A percentile compares a stretch with the other conserved stretches of the same genome.
These are phyloP conservation scores for Penicillium goetzii DNA, from an alignment of 495 filamentous ascomycete genomes.

Conservation along the genomic window DNA sequence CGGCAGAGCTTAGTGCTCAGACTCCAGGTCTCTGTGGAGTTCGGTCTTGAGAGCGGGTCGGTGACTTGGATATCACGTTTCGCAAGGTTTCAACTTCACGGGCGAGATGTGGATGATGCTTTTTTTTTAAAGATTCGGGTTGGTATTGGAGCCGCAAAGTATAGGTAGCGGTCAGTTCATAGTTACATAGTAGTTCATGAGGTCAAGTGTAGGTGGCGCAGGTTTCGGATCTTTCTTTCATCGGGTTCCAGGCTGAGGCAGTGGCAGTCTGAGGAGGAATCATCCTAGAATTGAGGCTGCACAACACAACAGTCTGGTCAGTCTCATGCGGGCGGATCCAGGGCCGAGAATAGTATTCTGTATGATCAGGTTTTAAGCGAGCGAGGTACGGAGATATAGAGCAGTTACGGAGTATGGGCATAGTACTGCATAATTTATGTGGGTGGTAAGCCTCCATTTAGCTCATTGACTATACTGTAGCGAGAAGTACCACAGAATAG, in stretches of 20 bases:
- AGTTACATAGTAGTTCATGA: not conserved
- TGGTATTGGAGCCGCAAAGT: not conserved
- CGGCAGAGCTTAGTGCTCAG: constrained; percentile 17
- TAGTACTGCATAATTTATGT: not conserved
- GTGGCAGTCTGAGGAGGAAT: constrained; percentile 11
- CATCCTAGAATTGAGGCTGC: constrained; percentile 2
- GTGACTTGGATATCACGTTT: constrained; percentile 8
- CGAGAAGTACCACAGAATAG: not conserved
- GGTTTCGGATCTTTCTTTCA: constrained; percentile 12
- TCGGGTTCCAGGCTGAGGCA: constrained; percentile 25
- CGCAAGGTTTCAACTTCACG: constrained; percentile 8
- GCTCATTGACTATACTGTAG: not conserved
- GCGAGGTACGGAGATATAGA: not conserved
- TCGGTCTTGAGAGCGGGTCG: not conserved
- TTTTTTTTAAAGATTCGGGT: not conserved
- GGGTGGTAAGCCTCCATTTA: not conserved
- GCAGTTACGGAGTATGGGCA: not conserved
- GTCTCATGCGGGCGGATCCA: not conserved
- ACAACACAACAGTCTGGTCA: constrained; percentile 14
- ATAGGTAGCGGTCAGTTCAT: not conserved
- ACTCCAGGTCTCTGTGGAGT: constrained; percentile 16
- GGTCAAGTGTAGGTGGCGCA: not conserved
- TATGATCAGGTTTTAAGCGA: not conserved
- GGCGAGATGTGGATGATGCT: not conserved
- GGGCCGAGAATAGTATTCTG: not conserved